phyloP scores from a whole-genome alignment of 176 grass and related monocot genomes.

The Microstegium vimineum region DNA sequence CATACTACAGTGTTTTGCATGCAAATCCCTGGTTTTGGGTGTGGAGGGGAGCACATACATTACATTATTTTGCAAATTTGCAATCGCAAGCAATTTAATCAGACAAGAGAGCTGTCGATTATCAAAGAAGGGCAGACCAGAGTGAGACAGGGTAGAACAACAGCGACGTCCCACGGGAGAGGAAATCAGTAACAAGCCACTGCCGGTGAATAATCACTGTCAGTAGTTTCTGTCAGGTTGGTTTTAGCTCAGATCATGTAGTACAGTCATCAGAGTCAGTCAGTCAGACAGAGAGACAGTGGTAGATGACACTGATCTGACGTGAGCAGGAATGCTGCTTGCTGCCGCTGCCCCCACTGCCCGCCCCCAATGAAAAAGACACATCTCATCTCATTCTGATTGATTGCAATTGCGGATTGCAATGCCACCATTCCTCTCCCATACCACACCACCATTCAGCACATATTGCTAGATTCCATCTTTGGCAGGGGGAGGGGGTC shows the following conservation, averaged over 20 bases:
- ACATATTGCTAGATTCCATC: background rate
- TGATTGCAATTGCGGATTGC: background rate
- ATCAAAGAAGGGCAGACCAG: background rate
- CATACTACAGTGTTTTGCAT: no score
- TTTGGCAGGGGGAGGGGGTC: background rate
- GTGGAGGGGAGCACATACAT: no score
- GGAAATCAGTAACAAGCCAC: background rate
- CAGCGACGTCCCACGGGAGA: background rate
- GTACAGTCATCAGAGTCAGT: background rate
- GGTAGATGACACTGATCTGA: background rate
- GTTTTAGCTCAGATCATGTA: background rate
- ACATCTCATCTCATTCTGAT: background rate
- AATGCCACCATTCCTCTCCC: background rate
- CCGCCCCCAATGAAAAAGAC: background rate
- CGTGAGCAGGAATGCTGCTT: background rate
- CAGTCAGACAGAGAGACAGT: background rate
- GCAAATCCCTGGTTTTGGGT: no score
- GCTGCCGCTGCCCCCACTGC: background rate
- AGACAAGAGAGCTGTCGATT: background rate
- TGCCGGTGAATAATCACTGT: background rate
- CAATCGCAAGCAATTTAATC: background rate
- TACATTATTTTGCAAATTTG: no score
- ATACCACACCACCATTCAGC: background rate
- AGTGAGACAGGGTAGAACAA: background rate
- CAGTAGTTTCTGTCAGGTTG: background rate